A percentile compares a stretch with the other conserved stretches of the same genome.
Conservation (phyloP, 2,329 filamentous ascomycete genomes). For the Aspergillus calidoustus region DNA sequence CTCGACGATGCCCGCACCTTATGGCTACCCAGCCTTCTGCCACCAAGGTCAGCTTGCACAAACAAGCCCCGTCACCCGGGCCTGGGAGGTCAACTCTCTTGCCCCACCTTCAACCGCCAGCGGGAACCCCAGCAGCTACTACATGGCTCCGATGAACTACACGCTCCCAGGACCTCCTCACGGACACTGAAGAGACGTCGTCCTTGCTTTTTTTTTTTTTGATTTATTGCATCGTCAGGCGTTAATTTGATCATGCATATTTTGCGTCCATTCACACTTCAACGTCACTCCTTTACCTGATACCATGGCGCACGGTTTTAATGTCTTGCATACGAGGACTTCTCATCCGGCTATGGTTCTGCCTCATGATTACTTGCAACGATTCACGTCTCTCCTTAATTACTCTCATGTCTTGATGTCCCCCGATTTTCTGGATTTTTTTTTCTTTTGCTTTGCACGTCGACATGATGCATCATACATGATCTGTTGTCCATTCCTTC, state of each 20-base stretch:
- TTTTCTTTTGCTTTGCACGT: slow-evolving; percentile 23
- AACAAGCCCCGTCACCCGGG: slow-evolving; percentile 37
- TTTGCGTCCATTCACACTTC: slow-evolving; percentile 19
- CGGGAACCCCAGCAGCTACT: slow-evolving; percentile 37
- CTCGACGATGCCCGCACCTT: slow-evolving; percentile 33
- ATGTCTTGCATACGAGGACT: slow-evolving; percentile 29
- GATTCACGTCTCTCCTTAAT: slow-evolving; percentile 43
- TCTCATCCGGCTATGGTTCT: slow-evolving; percentile 28
- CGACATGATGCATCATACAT: slow-evolving; percentile 37
- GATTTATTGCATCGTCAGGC: slow-evolving; percentile 22
- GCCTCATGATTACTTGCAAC: slow-evolving; percentile 28
- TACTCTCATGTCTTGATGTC: slow-evolving; percentile 37
- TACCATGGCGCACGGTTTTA: slow-evolving; percentile 31
- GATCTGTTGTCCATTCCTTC: slow-evolving; percentile 41
- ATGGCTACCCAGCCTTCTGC: slow-evolving; percentile 39
- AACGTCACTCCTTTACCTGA: slow-evolving; percentile 35
- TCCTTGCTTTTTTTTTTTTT: slow-evolving; percentile 1
- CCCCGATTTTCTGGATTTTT: slow-evolving; percentile 3
- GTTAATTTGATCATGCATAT: slow-evolving; percentile 18
- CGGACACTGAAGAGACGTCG: slow-evolving; percentile 24
- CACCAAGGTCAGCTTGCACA: slow-evolving; percentile 34
- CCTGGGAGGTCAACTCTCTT: slow-evolving; percentile 45
- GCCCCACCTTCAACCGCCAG: slow-evolving; percentile 34
- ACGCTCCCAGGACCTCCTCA: slow-evolving; percentile 35
- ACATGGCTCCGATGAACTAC: slow-evolving; percentile 41